These are phyloP conservation scores for Aechmea fasciata DNA, from an alignment of 176 grass and related monocot species.

Conservation along the genomic window DNA sequence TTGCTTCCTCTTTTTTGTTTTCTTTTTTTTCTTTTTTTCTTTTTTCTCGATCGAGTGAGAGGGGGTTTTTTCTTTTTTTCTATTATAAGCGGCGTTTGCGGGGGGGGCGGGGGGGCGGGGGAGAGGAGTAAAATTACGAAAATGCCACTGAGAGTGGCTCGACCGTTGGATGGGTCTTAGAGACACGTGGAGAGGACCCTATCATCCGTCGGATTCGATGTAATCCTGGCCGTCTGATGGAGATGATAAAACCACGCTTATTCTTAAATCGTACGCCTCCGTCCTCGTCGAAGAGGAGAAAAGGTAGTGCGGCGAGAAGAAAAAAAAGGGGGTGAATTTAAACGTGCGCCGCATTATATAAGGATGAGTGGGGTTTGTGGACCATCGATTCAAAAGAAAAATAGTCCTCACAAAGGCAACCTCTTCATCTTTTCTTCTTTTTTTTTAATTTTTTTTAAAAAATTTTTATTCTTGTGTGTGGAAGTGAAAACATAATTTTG, in stretches of 20 bases:
- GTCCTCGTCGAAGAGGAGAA: background rate
- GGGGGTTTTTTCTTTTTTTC: background rate
- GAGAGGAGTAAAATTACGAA: slow-evolving; percentile 2
- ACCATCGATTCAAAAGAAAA: background rate
- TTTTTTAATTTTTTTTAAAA: background rate
- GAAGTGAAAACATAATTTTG: background rate
- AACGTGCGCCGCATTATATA: background rate
- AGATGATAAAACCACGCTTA: background rate
- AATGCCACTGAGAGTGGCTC: slow-evolving; percentile 15
- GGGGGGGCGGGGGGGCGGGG: background rate
- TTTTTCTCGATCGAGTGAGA: background rate
- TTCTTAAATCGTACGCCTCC: background rate
- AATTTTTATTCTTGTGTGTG: too few species aligned
- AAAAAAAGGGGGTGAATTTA: background rate
- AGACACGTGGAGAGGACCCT: background rate
- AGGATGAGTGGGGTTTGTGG: background rate
- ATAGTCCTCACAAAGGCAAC: background rate
- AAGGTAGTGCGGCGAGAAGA: background rate
- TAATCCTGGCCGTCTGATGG: background rate
- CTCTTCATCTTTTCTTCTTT: background rate
- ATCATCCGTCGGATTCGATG: background rate
- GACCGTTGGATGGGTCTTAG: slow-evolving; percentile 14
- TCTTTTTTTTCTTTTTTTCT: slow-evolving; percentile 23
- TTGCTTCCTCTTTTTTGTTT: slow-evolving; percentile 22
- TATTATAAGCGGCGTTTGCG: background rate